phyloP scores from a whole-genome alignment of 768 basidiomycete genomes.

The Boletus coccyginus region DNA sequence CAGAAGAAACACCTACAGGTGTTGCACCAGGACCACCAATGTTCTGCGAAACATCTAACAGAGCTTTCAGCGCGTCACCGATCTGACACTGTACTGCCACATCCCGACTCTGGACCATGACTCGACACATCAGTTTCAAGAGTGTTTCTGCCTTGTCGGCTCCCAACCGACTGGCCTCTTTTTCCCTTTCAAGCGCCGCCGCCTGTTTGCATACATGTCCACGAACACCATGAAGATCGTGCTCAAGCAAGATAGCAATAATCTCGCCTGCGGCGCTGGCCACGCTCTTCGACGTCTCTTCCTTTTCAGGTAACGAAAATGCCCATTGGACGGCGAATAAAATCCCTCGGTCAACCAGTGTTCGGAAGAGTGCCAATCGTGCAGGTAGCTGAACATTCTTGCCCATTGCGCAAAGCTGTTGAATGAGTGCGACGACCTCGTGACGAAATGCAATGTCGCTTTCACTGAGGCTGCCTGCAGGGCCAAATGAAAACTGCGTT shows the following conservation, averaged over 20 bases:
- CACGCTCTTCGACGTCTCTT: constrained; percentile 49
- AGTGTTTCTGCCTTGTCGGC: constrained; percentile 71
- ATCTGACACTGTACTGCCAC: constrained; percentile 87
- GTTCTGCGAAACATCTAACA: constrained; percentile 73
- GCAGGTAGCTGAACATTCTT: constrained; percentile 93
- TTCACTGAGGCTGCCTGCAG: constrained; percentile 54
- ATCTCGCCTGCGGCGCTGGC: constrained; percentile 86
- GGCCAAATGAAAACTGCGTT: constrained; percentile 50
- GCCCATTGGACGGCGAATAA: constrained; percentile 94
- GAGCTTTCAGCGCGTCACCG: constrained; percentile 78
- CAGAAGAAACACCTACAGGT: constrained; percentile 26
- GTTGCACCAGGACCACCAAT: constrained; percentile 35
- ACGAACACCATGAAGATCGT: constrained; percentile 85
- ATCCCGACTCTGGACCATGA: constrained; percentile 79
- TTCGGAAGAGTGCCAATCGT: constrained; percentile 81
- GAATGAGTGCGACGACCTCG: constrained; percentile 83
- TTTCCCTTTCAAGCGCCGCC: constrained; percentile 64
- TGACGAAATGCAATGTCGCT: constrained; percentile 56
- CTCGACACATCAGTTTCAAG: constrained; percentile 67
- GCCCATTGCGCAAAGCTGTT: constrained; percentile 92
- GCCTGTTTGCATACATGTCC: constrained; percentile 83
- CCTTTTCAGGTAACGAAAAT: constrained; percentile 62
- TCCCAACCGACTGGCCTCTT: constrained; percentile 51
- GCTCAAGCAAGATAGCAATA: constrained; percentile 80
- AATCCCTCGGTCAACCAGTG: constrained; percentile 84